These are phyloP conservation scores for Condylostoma magnum DNA, from an alignment of 169 alveolate species.

Conservation along the genomic window DNA sequence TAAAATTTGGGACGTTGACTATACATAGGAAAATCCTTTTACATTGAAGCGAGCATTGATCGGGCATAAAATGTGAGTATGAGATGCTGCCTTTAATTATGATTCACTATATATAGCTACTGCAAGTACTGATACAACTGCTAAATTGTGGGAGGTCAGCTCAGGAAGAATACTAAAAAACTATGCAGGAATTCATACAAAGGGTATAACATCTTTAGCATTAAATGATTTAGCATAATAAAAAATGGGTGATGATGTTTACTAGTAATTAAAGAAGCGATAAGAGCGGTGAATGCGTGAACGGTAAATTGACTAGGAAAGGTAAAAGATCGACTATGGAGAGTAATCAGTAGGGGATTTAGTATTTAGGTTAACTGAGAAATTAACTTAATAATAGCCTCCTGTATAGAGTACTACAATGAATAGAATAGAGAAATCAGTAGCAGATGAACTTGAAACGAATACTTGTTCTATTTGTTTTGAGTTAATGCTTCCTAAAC, in stretches of 20 bases:
- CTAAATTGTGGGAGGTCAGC: slow-evolving; percentile 60
- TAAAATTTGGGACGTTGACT: slow-evolving; percentile 56
- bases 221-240: slow-evolving; percentile 8
- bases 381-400: slow-evolving; percentile 2
- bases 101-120: slow-evolving; percentile 64
- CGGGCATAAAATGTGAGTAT: slow-evolving; percentile 77
- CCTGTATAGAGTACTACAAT: background rate
- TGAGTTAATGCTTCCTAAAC: slow-evolving; percentile 73
- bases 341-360: slow-evolving; percentile 14
- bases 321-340: background rate
- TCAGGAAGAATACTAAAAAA: slow-evolving; percentile 20
- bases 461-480: slow-evolving; percentile 76
- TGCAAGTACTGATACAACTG: slow-evolving; percentile 54
- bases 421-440: slow-evolving; percentile 29
- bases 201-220: slow-evolving; percentile 21
- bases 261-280: too few species aligned
- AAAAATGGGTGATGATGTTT: background rate
- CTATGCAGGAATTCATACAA: slow-evolving; percentile 24
- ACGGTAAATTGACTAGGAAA: background rate
- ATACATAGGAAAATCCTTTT: slow-evolving; percentile 21
- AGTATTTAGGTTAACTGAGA: slow-evolving; percentile 8
- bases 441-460: slow-evolving; percentile 55
- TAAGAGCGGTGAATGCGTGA: slow-evolving; percentile 8
- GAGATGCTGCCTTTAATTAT: slow-evolving; percentile 70
- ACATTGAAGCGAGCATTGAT: slow-evolving; percentile 35